Base-by-base conservation (phyloP, 129 eudicot genomes). In the Arctium minus region DNA sequence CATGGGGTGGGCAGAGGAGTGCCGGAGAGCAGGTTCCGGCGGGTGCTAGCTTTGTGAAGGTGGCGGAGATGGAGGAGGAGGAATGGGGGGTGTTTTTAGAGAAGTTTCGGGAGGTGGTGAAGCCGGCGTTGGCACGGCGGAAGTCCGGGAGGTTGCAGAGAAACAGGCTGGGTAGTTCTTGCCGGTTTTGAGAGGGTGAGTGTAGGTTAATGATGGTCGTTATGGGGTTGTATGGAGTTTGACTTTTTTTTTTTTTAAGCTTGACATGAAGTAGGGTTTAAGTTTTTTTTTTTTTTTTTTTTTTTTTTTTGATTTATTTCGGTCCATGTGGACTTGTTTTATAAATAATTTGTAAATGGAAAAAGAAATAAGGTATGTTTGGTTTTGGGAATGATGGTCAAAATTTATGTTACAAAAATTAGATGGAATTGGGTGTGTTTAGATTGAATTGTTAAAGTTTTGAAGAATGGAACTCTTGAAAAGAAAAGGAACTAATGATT, bases 91-190 rank as follows among this genome's bases (percentile, higher is more conserved):
- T 85, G 86, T 96, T 96, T 87, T 39, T 91, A 70, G 99, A 96
- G 79, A 93, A 84, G 89, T 89, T 96, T 60, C 88, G 76, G 72
- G 97, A 92, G 80, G 85, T 93, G 87, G 79, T 96, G 71, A 37
- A 29, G 75, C 83, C 94, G 1, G 92, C 96, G 12, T 91, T 93
- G 39, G 88, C 76, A 22, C 76, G 90, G 87, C 88, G 96, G 8
- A 93, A 93, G 88, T 78, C 89, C 4, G 89, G 76, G 17, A 84
- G 85, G 17, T 78, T 86, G 89, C 98, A 88, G 90, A 87, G 94
- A 48, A 97, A 90, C 85, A 91, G 99, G 92, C 87, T 96, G 35
- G 99, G 99, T 35, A 96, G 95, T 89, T 96, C 99, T 53, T 96
- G 99, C 94, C 92, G 90, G 97, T 96, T 96, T 96, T 96, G 94